These are phyloP conservation scores for Neurospora sp. DNA, from an alignment of 495 filamentous ascomycete species.

Conservation along the genomic window DNA sequence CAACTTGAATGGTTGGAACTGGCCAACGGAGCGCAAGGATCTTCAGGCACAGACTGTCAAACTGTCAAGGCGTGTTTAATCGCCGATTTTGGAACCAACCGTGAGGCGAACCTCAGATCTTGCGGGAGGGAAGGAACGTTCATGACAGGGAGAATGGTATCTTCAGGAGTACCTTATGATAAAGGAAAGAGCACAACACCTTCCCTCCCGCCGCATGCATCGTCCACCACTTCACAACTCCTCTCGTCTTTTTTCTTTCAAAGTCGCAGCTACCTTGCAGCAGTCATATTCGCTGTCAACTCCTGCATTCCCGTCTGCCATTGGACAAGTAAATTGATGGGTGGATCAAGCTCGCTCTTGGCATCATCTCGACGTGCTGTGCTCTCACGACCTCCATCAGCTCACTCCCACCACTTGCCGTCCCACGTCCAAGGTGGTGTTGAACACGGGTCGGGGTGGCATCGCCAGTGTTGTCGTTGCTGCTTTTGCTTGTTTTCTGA, in stretches of 20 bases:
- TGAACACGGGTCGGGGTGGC: background rate
- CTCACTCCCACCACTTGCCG: background rate
- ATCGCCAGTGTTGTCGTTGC: background rate
- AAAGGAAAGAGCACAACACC: background rate
- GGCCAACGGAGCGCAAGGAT: background rate
- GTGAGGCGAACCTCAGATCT: background rate
- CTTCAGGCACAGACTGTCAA: background rate
- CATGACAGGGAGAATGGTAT: background rate
- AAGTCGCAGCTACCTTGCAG: background rate
- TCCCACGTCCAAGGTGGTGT: background rate
- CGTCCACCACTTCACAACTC: background rate
- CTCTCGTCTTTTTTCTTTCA: background rate
- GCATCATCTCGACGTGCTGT: background rate
- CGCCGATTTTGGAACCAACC: background rate
- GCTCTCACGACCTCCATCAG: background rate
- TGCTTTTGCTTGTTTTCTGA: background rate
- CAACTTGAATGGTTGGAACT: background rate
- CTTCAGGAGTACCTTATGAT: background rate
- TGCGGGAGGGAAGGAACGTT: background rate
- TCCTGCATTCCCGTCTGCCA: background rate
- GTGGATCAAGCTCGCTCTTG: background rate
- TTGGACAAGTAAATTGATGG: background rate
- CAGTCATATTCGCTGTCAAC: background rate
- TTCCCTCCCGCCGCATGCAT: background rate
- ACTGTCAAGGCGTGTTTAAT: background rate